Base-by-base conservation (phyloP, 1,284 basidiomycete genomes). In the Leccinum pachyderme region DNA sequence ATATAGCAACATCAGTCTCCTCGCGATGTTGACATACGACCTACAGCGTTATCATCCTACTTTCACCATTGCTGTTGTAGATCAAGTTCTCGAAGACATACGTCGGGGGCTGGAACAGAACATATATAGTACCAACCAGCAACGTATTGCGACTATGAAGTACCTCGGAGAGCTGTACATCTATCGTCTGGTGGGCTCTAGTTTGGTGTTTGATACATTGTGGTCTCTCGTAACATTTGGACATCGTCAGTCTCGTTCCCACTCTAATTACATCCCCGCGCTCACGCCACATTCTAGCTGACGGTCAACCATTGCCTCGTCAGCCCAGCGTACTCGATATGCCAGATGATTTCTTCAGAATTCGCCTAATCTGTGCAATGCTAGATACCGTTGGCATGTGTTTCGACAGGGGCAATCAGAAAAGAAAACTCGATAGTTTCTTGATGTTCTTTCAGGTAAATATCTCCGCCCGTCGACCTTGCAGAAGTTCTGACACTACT, bases 91-190 rank as follows among this genome's bases (percentile, higher is more conserved):
- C 54, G 97, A 99, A 71, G 92, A 98, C 68, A 82, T 98, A 46
- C 81, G 95, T 52, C 77, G 86, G 33, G 95, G 96, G 0, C 77
- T 99, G 66, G 96, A 99, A 75, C 87, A 91, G 66, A 99, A 99
- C 70, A 78, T 93, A 35, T 99, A 98, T 78, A 95, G 88, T 72
- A 88, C 89, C 61, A 98, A 98, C 68, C 97, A 99, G 76, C 84
- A 93, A 59, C 81, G 97, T 52, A 81, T 99, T 44, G 89, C 97
- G 0, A 89, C 90, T 0, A 82, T 95, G 63, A 96, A 95, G 71
- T 98, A 95, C 71, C 82, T 99, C 2, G 97, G 96, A 47, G 97
- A 99, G 74, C 75, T 99, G 47, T 99, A 98, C 73, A 98, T 97
- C 72, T 98, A 97, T 70, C 84, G 96, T n/a, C 79, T 98, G 25